A percentile compares a stretch with the other conserved stretches of the same genome.
Evolutionary conservation across 129 eudicot species (phyloP).

Genomic region (Centrapalus pauciflorus): DNA sequence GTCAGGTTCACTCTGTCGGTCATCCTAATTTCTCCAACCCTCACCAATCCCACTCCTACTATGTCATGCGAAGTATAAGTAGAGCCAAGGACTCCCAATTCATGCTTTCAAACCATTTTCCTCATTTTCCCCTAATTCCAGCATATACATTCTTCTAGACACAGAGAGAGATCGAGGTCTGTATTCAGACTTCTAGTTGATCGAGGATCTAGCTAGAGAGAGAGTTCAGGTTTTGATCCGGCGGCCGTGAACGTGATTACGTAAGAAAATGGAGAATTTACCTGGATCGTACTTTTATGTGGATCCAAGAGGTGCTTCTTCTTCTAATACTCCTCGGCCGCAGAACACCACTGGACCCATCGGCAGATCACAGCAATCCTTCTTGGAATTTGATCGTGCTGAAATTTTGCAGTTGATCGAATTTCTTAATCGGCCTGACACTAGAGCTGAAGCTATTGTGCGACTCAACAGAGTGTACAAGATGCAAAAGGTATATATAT

Average conservation of each 20-base stretch:
- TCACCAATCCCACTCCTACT: background rate
- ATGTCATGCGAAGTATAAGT: no score
- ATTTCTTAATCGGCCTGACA: background rate
- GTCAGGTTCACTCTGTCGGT: background rate
- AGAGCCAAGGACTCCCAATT: background rate
- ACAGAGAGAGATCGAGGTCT: background rate
- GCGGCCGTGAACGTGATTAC: background rate
- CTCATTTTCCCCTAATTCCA: background rate
- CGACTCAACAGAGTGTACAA: background rate
- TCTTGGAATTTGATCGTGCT: background rate
- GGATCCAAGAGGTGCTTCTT: background rate
- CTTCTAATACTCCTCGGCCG: background rate
- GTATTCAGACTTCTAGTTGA: background rate
- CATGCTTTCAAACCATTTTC: background rate
- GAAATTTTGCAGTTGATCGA: background rate
- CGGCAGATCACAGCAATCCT: background rate
- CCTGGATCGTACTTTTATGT: constrained; percentile 12
- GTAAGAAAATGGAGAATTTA: constrained; percentile 10
- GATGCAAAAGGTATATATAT: background rate
- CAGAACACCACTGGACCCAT: background rate
- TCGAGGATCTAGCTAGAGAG: background rate
- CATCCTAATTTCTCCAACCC: constrained; percentile 10
- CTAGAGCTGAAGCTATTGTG: background rate
- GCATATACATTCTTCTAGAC: background rate
- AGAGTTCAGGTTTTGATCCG: background rate